Base-by-base conservation (phyloP, 352 stramenopile genomes). In the Globisporangium carolinianum region DNA sequence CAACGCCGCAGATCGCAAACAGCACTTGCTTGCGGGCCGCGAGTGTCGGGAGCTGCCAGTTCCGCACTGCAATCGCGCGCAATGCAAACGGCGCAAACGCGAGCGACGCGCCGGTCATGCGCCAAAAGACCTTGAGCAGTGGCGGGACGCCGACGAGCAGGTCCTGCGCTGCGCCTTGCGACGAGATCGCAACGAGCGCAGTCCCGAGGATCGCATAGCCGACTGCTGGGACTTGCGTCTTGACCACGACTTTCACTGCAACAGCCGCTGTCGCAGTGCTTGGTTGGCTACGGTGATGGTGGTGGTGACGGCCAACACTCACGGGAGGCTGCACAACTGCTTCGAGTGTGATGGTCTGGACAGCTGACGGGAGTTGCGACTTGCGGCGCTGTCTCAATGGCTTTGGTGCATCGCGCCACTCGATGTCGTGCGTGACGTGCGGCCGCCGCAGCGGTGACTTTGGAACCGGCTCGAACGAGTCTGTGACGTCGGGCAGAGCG, bases 71-170 rank as follows among this genome's bases (percentile, higher is more conserved):
- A n/a, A 76, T 51, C 0, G 65, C 76, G 11, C 63, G 15, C 8
- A 53, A 14, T 0, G 73, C 68, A 18, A 79, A 57, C 6, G 66
- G 63, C 5, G 68, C 51, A 42, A 83, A 76, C 17, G 69, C 55
- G 5, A 78, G 14, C 3, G 73, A 68, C 1, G 75, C 71, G 9
- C 76, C 76, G 17, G 67, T 68, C 50, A 79, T 58, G 39, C 76
- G 73, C 76, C 76, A 86, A 42, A 86, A 81, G 14, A 86, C 65
- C 53, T 78, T 76, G 18, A 86, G 61, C 32, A 86, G 53, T 5
- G 71, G 73, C 24, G 73, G 68, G 9, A 80, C 73, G 24, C 64
- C 63, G 1, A 66, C 60, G 6, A 83, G 68, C 48, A 79, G 54
- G 18, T 79, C 60, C 1, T 83, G 63, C 42, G 66, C 73, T 3